phyloP scores from a whole-genome alignment of 2,329 filamentous ascomycete genomes.

The Stemphylium lycopersici region DNA sequence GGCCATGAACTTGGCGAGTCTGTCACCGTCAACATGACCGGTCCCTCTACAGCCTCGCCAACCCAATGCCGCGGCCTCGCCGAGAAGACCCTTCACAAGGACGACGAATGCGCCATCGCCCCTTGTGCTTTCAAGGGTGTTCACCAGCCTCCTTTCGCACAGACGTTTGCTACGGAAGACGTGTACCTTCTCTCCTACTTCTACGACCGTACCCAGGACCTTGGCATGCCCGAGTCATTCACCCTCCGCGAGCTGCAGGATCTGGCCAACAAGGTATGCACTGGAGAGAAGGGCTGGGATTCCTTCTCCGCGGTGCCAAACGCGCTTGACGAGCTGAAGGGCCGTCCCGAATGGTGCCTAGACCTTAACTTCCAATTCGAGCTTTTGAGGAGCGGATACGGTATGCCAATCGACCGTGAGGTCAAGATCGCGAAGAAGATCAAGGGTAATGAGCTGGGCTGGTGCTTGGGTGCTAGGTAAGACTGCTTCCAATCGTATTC shows the following conservation, averaged over 20 bases:
- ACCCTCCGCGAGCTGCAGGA: slow-evolving; percentile 89
- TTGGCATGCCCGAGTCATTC: slow-evolving; percentile 98
- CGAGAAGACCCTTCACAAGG: slow-evolving; percentile 90
- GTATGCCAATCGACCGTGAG: slow-evolving; percentile 95
- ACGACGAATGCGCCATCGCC: slow-evolving; percentile 76
- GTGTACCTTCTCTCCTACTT: slow-evolving; percentile 98
- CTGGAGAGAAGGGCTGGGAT: slow-evolving; percentile 77
- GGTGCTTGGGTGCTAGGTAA: slow-evolving; percentile 96
- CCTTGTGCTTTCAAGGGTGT: slow-evolving; percentile 99
- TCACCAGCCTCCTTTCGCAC: slow-evolving; percentile 87
- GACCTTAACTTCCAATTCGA: slow-evolving; percentile 97
- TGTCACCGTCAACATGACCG: slow-evolving; percentile 83
- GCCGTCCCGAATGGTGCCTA: slow-evolving; percentile 87
- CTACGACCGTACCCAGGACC: slow-evolving; percentile 88
- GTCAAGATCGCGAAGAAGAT: slow-evolving; percentile 99
- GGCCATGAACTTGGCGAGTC: slow-evolving; percentile 69
- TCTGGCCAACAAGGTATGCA: slow-evolving; percentile 82
- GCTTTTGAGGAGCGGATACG: slow-evolving; percentile 91
- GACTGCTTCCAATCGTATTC: slow-evolving; percentile 33
- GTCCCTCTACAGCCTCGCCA: slow-evolving; percentile 74
- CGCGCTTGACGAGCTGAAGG: slow-evolving; percentile 79
- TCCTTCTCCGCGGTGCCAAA: slow-evolving; percentile 77
- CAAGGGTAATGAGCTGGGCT: slow-evolving; percentile 93
- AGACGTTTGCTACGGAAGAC: slow-evolving; percentile 90
- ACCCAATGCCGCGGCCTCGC: slow-evolving; percentile 89